A percentile compares a stretch with the other conserved stretches of the same genome.
Evolutionary conservation across 2,329 filamentous ascomycete species (phyloP).

Genomic region (Zymoseptoria tritici): DNA sequence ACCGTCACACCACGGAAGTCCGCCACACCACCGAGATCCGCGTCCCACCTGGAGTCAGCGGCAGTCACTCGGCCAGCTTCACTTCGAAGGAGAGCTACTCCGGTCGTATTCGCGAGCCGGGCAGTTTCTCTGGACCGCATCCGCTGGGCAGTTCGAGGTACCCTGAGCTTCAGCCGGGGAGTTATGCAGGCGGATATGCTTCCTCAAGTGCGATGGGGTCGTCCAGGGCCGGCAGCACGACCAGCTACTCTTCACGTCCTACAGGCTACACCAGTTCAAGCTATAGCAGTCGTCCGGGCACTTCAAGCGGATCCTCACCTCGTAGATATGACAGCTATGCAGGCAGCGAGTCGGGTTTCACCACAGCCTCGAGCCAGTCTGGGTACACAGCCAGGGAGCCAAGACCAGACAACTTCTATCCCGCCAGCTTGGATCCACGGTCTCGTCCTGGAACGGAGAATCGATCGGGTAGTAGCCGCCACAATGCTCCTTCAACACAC

Average conservation of each 20-base stretch:
- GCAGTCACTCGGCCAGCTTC: neutral
- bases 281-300: neutral
- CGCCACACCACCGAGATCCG: neutral
- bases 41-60: neutral
- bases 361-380: neutral
- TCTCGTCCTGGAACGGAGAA: neutral
- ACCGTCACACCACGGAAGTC: neutral
- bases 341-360: neutral
- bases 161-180: neutral
- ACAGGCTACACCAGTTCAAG: neutral
- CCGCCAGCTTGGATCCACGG: neutral
- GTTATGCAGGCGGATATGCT: neutral
- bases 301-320: too few species aligned
- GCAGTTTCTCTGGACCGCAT: neutral
- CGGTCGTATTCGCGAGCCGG: neutral
- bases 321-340: too few species aligned
- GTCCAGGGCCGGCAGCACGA: neutral
- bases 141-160: neutral
- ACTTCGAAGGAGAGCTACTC: neutral
- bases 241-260: neutral
- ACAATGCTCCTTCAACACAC: neutral
- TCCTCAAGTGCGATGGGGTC: neutral
- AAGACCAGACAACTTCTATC: neutral
- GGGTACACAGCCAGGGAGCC: neutral
- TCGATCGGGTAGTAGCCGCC: neutral